Conservation (phyloP, 805 yeast genomes). For the Ogataea neopini region DNA sequence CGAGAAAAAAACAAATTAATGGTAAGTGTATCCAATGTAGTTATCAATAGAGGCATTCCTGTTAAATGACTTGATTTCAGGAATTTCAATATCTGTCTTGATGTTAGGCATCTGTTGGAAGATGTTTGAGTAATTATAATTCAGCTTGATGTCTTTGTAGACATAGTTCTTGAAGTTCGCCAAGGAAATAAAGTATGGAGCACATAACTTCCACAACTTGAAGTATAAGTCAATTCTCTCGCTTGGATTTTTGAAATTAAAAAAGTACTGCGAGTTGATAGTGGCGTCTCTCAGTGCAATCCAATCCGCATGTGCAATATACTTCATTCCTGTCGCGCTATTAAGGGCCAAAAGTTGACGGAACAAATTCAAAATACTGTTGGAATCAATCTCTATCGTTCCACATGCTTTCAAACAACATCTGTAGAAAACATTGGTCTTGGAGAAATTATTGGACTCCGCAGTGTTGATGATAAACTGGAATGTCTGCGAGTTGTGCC, state of each 20-base stretch:
- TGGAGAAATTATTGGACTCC: conserved; percentile 53
- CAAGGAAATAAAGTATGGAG: conserved; percentile 48
- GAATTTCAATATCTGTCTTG: conserved; percentile 42
- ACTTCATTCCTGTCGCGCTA: conserved; percentile 51
- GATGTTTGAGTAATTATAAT: conserved; percentile 41
- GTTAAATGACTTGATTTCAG: conserved; percentile 39
- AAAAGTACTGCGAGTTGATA: conserved; percentile 42
- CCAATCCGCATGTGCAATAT: conserved; percentile 84
- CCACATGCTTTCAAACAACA: conserved; percentile 74
- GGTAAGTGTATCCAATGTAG: conserved; percentile 30
- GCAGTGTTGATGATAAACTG: conserved; percentile 65
- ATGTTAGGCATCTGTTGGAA: conserved; percentile 39
- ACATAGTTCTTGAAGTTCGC: conserved; percentile 48
- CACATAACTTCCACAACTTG: conserved; percentile 52
- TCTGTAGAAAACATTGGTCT: conserved; percentile 71
- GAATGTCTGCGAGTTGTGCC: conserved; percentile 68
- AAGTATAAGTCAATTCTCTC: conserved; percentile 56
- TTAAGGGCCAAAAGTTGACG: conserved; percentile 42
- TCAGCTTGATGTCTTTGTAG: conserved; percentile 46
- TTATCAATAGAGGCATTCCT: conserved; percentile 33
- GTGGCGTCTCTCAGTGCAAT: conserved; percentile 81
- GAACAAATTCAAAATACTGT: conserved; percentile 48
- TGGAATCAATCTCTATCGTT: conserved; percentile 52
- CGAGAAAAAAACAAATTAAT: not conserved
- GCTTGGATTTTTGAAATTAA: conserved; percentile 32